Evolutionary conservation across 179 eudicot genomes (phyloP), one percentile per base, ranked within the genome.

Genomic region (Amaranthus tricolor): DNA sequence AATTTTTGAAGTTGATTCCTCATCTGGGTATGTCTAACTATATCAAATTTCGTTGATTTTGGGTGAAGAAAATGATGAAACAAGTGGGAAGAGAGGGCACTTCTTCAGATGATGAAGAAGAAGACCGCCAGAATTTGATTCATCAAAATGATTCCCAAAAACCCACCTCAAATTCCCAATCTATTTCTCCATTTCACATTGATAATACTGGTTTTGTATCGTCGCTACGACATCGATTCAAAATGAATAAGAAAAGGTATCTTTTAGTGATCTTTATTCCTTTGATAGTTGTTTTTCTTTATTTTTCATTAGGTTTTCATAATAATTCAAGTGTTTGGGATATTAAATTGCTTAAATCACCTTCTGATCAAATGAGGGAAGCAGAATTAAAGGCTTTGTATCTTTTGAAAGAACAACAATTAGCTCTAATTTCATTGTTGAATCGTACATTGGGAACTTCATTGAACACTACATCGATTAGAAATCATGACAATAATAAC

Each of bases 331-430:
- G 71, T 21, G 45, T 81, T 63, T 82, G 81, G 75, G 68, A 69
- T 57, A 50, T 72, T 75, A 76, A 65, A 45, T 78, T 76, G 64
- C 70, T 82, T 64, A 67, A 78, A 7, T 62, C 81, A 0, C 77
- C 58, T 52, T 66, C 76, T 82, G 84, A 84, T 83, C 80, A 84
- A 10, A 93, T 93, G 92, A 92, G 94, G 40, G 92, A 93, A 55
- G 73, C 94, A 9, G 92, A 93, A 66, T 80, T 93, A 50, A 80
- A 63, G 15, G 94, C 92, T 52, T 71, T 93, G 78, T 79, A 82
- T 77, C 81, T 93, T 67, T 83, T 93, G 67, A 84, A 83, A 75
- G 82, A 89, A 58, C 94, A 92, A 71, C 89, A 92, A 70, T 78
- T 85, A 71, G 89, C 82, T 78, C 88, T 92, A 55, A 71, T 74